phyloP scores from a whole-genome alignment of 129 eudicot genomes.

The Arctium minus region DNA sequence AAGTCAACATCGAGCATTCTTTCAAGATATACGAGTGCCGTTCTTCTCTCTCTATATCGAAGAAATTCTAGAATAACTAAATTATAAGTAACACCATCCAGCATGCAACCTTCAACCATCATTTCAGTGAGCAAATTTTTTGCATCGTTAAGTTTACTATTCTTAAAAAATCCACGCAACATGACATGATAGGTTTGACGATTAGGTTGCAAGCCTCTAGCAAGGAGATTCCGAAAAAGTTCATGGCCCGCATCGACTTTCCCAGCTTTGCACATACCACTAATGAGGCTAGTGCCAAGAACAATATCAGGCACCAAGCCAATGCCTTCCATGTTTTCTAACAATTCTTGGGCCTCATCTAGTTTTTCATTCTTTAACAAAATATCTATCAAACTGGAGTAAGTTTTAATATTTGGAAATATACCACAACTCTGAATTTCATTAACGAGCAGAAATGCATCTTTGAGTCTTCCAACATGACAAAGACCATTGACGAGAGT shows the following conservation, averaged over 20 bases:
- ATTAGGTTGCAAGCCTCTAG: slow-evolving; percentile 31
- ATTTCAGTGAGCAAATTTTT: slow-evolving; percentile 16
- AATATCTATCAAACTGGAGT: slow-evolving; percentile 22
- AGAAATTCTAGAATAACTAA: slow-evolving; percentile 26
- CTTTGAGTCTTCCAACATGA: slow-evolving; percentile 13
- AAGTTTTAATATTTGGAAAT: slow-evolving; percentile 25
- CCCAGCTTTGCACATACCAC: slow-evolving; percentile 30
- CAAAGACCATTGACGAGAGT: slow-evolving; percentile 18
- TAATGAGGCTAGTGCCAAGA: slow-evolving; percentile 22
- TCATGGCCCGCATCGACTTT: slow-evolving; percentile 14
- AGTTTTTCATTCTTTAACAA: slow-evolving; percentile 9
- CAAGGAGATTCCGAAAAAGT: slow-evolving; percentile 7
- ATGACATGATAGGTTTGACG: slow-evolving; percentile 22
- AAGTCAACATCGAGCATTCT: too few species aligned
- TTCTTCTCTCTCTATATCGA: slow-evolving; percentile 1
- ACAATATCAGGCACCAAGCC: slow-evolving; percentile 23
- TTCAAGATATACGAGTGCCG: slow-evolving; percentile 18
- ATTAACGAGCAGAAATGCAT: neutral
- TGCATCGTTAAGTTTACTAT: slow-evolving; percentile 15
- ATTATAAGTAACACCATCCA: slow-evolving; percentile 30
- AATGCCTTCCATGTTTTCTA: neutral
- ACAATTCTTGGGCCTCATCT: slow-evolving; percentile 8
- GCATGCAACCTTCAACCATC: slow-evolving; percentile 19
- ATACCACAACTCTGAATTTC: slow-evolving; percentile 4
- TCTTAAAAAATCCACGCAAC: slow-evolving; percentile 17